Evolutionary conservation across 257 asterid genomes (phyloP).

Genomic region (Solanum chaucha): DNA sequence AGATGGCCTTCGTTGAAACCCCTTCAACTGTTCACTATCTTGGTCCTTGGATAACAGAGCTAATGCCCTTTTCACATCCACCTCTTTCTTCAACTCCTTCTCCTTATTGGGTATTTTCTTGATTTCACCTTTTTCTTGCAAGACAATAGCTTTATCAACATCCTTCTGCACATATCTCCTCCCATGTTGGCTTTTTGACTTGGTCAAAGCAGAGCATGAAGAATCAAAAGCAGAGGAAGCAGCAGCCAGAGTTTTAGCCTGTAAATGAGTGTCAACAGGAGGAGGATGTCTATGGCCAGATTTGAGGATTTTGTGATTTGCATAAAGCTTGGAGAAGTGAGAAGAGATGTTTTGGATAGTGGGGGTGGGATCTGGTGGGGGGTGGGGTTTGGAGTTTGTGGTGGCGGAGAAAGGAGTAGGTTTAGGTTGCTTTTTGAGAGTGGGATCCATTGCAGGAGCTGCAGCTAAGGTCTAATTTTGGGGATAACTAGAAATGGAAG

Average conservation of each 20-base stretch:
- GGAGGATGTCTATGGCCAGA: constrained; percentile 12
- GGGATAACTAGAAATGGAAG: background rate
- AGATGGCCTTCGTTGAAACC: constrained; percentile 19
- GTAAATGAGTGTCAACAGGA: constrained; percentile 15
- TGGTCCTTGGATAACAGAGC: constrained; percentile 22
- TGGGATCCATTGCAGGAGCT: constrained; percentile 47
- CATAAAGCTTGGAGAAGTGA: constrained; percentile 61
- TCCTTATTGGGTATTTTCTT: constrained; percentile 21
- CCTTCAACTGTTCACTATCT: constrained; percentile 19
- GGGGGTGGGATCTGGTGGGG: constrained; percentile 59
- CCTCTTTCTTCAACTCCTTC: constrained; percentile 16
- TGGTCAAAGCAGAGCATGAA: constrained; percentile 48
- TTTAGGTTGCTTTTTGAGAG: constrained; percentile 29
- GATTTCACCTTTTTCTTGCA: constrained; percentile 8
- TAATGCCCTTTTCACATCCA: constrained; percentile 25
- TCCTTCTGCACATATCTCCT: constrained; percentile 22
- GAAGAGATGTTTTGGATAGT: constrained; percentile 60
- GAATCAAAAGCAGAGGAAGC: constrained; percentile 16
- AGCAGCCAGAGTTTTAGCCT: constrained; percentile 13
- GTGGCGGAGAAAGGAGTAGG: constrained; percentile 27
- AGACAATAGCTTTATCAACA: constrained; percentile 4
- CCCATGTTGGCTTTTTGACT: constrained; percentile 54
- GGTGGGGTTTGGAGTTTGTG: constrained; percentile 10
- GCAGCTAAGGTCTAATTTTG: background rate
- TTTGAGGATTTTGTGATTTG: constrained; percentile 37